Evolutionary conservation across 805 yeast genomes (phyloP).

Genomic region (Hyphopichia homilentoma): DNA sequence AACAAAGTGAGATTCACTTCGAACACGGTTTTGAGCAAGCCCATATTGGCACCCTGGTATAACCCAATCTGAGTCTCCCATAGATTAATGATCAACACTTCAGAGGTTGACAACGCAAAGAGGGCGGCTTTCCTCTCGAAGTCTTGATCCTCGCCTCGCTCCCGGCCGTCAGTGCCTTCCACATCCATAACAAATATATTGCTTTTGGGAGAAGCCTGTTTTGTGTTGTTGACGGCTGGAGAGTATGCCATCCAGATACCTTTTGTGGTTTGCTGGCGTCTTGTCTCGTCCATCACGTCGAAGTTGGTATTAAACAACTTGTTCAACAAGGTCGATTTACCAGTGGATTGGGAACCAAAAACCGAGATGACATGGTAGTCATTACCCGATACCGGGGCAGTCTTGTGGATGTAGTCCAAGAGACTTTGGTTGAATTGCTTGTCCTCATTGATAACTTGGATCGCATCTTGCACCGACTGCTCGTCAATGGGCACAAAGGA

Average conservation of each 20-base stretch:
- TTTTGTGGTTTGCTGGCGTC: conserved; percentile 76
- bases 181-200: conserved; percentile 85
- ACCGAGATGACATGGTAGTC: conserved; percentile 90
- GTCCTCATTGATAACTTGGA: conserved; percentile 62
- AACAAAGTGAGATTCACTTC: conserved; percentile 90
- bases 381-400: conserved; percentile 49
- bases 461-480: conserved; percentile 32
- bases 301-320: conserved; percentile 80
- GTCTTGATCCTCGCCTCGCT: conserved; percentile 97
- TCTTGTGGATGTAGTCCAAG: conserved; percentile 30
- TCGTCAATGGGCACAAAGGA: conserved; percentile 39
- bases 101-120: conserved; percentile 90
- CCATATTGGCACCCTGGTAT: conserved; percentile 98
- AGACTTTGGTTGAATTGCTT: conserved; percentile 46
- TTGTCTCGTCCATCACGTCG: conserved; percentile 87
- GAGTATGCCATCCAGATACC: conserved; percentile 44
- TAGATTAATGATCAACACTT: conserved; percentile 83
- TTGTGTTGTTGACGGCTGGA: conserved; percentile 25
- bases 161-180: conserved; percentile 99
- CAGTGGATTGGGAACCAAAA: conserved; percentile 96
- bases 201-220: conserved; percentile 4
- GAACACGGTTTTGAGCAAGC: conserved; percentile 87
- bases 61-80: conserved; percentile 98
- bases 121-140: conserved; percentile 95
- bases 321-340: conserved; percentile 90